These are phyloP conservation scores for Panaeolus papilionaceus DNA, from an alignment of 768 basidiomycete genomes.

Conservation along the genomic window DNA sequence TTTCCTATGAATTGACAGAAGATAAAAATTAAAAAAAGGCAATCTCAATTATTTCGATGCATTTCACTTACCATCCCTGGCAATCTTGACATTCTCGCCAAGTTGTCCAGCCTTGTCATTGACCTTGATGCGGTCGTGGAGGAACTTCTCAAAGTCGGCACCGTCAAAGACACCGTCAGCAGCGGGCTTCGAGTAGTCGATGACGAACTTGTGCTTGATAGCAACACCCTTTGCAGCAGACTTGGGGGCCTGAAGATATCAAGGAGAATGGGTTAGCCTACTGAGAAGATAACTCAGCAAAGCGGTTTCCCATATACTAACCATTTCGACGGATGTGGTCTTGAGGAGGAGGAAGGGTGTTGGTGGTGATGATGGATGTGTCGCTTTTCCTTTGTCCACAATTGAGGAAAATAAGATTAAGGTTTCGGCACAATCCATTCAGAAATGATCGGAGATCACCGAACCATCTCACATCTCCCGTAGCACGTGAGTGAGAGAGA, in stretches of 20 bases:
- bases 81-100: slow-evolving; percentile 87
- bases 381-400: background rate
- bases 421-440: slow-evolving; percentile 36
- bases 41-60: background rate
- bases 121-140: slow-evolving; percentile 94
- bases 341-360: slow-evolving; percentile 23
- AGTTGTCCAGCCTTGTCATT: slow-evolving; percentile 92
- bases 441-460: slow-evolving; percentile 22
- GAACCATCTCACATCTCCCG: slow-evolving; percentile 6
- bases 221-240: slow-evolving; percentile 57
- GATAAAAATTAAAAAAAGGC: background rate
- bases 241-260: slow-evolving; percentile 60
- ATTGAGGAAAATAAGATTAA: slow-evolving; percentile 28
- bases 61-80: slow-evolving; percentile 74
- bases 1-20: slow-evolving; percentile 51
- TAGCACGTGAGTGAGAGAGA: background rate
- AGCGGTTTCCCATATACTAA: slow-evolving; percentile 73
- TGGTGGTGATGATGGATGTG: slow-evolving; percentile 19
- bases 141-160: slow-evolving; percentile 80
- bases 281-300: slow-evolving; percentile 94
- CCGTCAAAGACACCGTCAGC: slow-evolving; percentile 63
- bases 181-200: slow-evolving; percentile 89
- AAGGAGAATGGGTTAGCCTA: slow-evolving; percentile 70
- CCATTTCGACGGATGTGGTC: slow-evolving; percentile 57
- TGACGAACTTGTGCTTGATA: slow-evolving; percentile 74